These are phyloP conservation scores for Schizochytrium sp. DNA, from an alignment of 108 stramenopile species.

Conservation along the genomic window DNA sequence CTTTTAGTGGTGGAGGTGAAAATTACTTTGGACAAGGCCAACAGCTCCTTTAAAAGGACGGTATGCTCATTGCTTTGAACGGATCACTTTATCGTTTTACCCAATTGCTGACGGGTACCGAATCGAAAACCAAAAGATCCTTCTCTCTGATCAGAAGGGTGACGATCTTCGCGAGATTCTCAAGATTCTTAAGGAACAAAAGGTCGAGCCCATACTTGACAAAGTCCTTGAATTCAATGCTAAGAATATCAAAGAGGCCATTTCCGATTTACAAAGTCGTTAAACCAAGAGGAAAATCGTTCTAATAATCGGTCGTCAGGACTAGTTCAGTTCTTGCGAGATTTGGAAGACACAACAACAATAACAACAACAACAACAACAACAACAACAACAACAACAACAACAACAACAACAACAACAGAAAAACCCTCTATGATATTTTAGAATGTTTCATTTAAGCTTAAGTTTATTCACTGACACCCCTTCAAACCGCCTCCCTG, in stretches of 20 bases:
- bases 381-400: too few relatives aligned
- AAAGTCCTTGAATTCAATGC: conserved; percentile 8
- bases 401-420: too few relatives aligned
- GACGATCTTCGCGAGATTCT: conserved; percentile 31
- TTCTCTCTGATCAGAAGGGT: not conserved
- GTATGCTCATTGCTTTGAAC: conserved; percentile 50
- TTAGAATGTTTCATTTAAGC: too few relatives aligned
- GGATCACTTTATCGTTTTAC: not conserved
- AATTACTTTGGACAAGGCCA: not conserved
- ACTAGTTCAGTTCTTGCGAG: too few relatives aligned
- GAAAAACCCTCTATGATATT: too few relatives aligned
- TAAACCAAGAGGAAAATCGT: conserved; percentile 53
- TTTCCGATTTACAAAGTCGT: not conserved
- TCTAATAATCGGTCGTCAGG: not conserved
- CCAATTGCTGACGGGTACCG: not conserved
- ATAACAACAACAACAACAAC: too few relatives aligned
- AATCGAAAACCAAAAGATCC: conserved; percentile 11
- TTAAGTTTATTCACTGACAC: too few relatives aligned
- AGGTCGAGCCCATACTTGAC: conserved; percentile 17
- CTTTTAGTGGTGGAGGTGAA: conserved; percentile 3
- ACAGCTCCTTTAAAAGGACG: not conserved
- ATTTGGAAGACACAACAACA: too few relatives aligned
- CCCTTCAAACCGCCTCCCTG: too few relatives aligned
- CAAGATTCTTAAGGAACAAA: not conserved
- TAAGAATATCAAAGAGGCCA: not conserved